These are phyloP conservation scores for Candolleomyces aberdarensis DNA, from an alignment of 768 basidiomycete genomes.

Conservation along the genomic window DNA sequence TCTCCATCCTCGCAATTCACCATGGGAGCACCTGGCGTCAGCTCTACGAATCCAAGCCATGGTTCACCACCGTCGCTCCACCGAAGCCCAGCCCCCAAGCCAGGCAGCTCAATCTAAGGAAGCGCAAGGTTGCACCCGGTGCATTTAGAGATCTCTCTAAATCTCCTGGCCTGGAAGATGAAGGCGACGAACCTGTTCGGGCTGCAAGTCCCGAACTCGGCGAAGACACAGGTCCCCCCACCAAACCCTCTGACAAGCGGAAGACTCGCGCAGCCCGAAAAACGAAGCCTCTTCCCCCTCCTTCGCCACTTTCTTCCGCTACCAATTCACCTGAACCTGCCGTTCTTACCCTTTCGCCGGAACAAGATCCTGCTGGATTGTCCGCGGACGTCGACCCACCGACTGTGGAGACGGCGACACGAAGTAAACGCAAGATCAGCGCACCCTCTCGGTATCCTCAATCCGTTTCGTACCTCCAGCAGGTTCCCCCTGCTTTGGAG, in stretches of 20 bases:
- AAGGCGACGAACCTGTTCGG: conserved; percentile 21
- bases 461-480: neutral
- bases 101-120: conserved; percentile 30
- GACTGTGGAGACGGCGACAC: neutral
- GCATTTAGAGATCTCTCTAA: conserved; percentile 24
- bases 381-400: conserved; percentile 3
- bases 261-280: neutral
- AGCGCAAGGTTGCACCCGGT: conserved; percentile 27
- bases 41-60: conserved; percentile 26
- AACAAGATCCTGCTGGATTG: neutral
- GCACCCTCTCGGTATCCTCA: conserved; percentile 7
- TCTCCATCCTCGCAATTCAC: conserved; percentile 30
- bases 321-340: neutral
- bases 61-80: conserved; percentile 31
- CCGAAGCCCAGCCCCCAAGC: conserved; percentile 24
- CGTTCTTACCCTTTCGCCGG: neutral
- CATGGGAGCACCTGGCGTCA: conserved; percentile 30
- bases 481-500: neutral
- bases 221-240: neutral
- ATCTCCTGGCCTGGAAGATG: conserved; percentile 21
- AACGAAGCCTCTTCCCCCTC: neutral
- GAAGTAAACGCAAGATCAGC: conserved; percentile 9
- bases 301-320: neutral
- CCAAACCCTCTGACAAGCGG: neutral
- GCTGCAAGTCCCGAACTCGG: neutral